Evolutionary conservation across 306 rosid species (phyloP).

Genomic region (Carpinus fangiana): DNA sequence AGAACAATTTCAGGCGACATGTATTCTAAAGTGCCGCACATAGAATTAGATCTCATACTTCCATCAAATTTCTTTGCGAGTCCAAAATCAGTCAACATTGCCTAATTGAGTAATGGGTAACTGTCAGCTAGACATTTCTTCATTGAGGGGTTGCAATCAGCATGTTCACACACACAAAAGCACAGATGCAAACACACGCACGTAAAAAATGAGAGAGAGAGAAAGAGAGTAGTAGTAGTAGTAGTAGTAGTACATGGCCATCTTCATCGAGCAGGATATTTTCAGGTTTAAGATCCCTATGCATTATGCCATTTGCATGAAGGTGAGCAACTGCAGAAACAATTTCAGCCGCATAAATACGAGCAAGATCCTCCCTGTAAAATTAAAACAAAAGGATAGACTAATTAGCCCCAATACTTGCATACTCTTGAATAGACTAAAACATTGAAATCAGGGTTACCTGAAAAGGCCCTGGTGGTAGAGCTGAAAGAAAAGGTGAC

Average conservation of each 20-base stretch:
- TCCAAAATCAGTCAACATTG: conserved; percentile 96
- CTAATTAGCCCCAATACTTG: conserved; percentile 12
- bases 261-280: conserved; percentile 82
- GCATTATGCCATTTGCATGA: conserved; percentile 92
- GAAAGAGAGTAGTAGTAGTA: conserved; percentile 13
- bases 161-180: not conserved
- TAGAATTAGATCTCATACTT: conserved; percentile 79
- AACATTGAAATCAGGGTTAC: conserved; percentile 35
- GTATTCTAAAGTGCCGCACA: conserved; percentile 93
- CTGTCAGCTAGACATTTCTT: conserved; percentile 28
- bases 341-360: conserved; percentile 90
- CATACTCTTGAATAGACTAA: conserved; percentile 15
- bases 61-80: conserved; percentile 84
- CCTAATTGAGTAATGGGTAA: conserved; percentile 44
- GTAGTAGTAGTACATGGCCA: conserved; percentile 70
- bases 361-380: conserved; percentile 91
- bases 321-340: conserved; percentile 94
- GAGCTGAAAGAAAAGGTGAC: conserved; percentile 97
- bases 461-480: conserved; percentile 95
- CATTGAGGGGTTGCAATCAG: conserved; percentile 4
- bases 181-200: not conserved
- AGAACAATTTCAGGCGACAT: conserved; percentile 99
- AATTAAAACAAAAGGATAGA: conserved; percentile 19
- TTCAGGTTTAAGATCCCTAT: conserved; percentile 96
- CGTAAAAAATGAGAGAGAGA: not conserved